These are phyloP conservation scores for Phytophthora foliorum DNA, from an alignment of 352 stramenopile genomes.

Conservation along the genomic window DNA sequence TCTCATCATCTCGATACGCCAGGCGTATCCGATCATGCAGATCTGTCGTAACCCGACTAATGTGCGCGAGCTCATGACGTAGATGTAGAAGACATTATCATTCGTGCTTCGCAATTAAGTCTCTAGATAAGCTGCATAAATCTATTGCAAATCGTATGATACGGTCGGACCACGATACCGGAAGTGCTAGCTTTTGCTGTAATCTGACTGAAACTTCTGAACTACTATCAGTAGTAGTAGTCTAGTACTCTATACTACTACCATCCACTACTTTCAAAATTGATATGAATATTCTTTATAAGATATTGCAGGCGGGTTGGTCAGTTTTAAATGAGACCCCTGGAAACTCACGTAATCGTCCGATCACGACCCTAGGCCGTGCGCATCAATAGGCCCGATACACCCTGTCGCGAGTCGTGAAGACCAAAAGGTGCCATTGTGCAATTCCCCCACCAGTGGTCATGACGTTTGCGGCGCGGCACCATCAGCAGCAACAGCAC, in stretches of 20 bases:
- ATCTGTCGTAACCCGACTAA: too few relatives aligned
- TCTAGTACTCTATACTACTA: too few relatives aligned
- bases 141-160: neutral
- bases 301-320: too few relatives aligned
- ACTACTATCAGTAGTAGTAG: too few relatives aligned
- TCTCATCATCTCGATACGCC: too few relatives aligned
- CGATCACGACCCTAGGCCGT: conserved; percentile 18
- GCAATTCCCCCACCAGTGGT: conserved; percentile 18
- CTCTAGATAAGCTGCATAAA: conserved; percentile 1
- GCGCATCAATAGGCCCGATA: conserved; percentile 24
- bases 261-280: too few relatives aligned
- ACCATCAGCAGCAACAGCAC: conserved; percentile 5
- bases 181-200: too few relatives aligned
- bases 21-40: too few relatives aligned
- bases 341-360: neutral
- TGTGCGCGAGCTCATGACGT: too few relatives aligned
- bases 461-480: conserved; percentile 23
- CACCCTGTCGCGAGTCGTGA: conserved; percentile 16
- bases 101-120: conserved; percentile 5
- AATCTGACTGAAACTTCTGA: neutral
- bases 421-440: conserved; percentile 11
- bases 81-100: conserved; percentile 10
- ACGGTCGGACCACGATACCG: neutral
- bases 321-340: neutral
- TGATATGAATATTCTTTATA: too few relatives aligned